Evolutionary conservation across 495 filamentous ascomycete species (phyloP).

Genomic region (Penicillium odoratum): DNA sequence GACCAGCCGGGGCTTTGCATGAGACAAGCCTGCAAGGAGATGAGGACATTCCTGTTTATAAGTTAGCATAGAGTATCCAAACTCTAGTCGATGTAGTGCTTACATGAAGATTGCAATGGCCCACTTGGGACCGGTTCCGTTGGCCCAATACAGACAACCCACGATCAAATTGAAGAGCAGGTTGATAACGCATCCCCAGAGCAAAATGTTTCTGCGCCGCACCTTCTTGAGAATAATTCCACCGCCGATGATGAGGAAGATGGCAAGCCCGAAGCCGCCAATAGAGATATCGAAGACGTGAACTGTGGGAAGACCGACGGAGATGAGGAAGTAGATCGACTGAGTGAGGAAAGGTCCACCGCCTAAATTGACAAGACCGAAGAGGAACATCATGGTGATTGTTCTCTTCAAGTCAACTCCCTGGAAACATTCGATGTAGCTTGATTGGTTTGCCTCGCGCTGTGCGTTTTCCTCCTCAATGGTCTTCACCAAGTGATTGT

Average conservation of each 20-base stretch:
- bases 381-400: constrained; percentile 26
- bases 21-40: constrained; percentile 13
- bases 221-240: constrained; percentile 8
- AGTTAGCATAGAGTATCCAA: neutral
- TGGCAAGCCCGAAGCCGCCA: constrained; percentile 28
- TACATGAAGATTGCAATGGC: constrained; percentile 23
- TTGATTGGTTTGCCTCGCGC: constrained; percentile 12
- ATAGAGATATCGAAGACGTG: constrained; percentile 24
- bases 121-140: constrained; percentile 14
- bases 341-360: constrained; percentile 26
- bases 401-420: constrained; percentile 28
- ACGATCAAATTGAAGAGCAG: constrained; percentile 11
- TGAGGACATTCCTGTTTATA: constrained; percentile 13
- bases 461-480: constrained; percentile 22
- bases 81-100: neutral
- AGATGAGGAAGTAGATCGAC: constrained; percentile 30
- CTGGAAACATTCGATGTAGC: constrained; percentile 24
- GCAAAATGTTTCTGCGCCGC: neutral
- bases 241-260: constrained; percentile 18
- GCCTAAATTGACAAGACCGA: constrained; percentile 20
- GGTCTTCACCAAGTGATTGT: constrained; percentile 17
- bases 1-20: constrained; percentile 17
- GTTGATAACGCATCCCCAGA: neutral
- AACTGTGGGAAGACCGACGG: constrained; percentile 21
- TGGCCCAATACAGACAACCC: constrained; percentile 12